Evolutionary conservation across 768 basidiomycete species (phyloP).

Genomic region (Russula brevipes): DNA sequence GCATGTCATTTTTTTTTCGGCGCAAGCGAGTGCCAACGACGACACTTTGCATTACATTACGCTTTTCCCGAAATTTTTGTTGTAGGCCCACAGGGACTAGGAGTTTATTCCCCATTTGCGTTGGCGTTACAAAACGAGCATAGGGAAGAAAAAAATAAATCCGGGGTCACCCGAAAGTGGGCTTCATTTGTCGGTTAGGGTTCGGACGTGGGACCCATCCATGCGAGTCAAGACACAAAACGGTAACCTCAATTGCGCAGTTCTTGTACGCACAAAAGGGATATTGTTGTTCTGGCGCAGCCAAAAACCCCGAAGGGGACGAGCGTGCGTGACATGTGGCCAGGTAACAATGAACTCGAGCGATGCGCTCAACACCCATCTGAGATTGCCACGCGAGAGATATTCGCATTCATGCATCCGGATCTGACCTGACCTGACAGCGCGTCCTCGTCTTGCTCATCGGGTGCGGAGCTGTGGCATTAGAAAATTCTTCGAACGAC

Average conservation of each 20-base stretch:
- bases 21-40: not conserved
- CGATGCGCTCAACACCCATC: not conserved
- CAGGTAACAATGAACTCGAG: not conserved
- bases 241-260: no score
- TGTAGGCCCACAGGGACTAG: not conserved
- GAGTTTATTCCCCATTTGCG: conserved; percentile 11
- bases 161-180: not conserved
- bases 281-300: no score
- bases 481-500: not conserved
- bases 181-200: not conserved
- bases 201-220: not conserved
- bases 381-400: not conserved
- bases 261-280: no score
- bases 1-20: conserved; percentile 1
- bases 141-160: not conserved
- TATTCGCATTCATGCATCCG: no score
- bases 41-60: not conserved
- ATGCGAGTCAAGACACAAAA: not conserved
- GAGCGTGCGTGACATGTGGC: conserved; percentile 3
- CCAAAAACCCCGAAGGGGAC: no score
- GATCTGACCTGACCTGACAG: no score
- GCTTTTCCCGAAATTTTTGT: not conserved
- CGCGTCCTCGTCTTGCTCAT: no score
- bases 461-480: not conserved
- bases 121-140: no score